phyloP scores from a whole-genome alignment of 352 stramenopile species.

The Phytophthora pluvialis region DNA sequence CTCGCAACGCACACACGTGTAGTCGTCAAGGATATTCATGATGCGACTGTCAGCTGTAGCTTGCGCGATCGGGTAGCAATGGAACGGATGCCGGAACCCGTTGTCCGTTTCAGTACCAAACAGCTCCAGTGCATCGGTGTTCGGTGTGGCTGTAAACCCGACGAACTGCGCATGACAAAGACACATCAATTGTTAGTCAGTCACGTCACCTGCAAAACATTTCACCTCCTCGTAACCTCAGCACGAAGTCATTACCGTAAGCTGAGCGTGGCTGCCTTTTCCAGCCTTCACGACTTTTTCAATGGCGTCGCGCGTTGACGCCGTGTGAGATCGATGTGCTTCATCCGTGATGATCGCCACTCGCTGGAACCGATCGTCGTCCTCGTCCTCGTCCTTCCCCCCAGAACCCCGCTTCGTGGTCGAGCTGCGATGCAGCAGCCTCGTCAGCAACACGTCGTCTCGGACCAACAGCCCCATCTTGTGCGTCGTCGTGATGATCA shows the following conservation, averaged over 20 bases:
- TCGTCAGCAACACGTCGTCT: slow-evolving; percentile 72
- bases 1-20: slow-evolving; percentile 58
- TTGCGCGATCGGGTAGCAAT: slow-evolving; percentile 76
- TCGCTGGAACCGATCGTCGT: slow-evolving; percentile 45
- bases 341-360: slow-evolving; percentile 87
- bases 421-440: slow-evolving; percentile 60
- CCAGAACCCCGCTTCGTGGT: slow-evolving; percentile 2
- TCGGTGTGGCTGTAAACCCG: slow-evolving; percentile 83
- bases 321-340: slow-evolving; percentile 80
- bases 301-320: slow-evolving; percentile 70
- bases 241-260: slow-evolving; percentile 34
- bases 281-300: slow-evolving; percentile 66
- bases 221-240: neutral
- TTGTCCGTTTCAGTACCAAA: slow-evolving; percentile 51
- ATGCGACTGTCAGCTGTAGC: slow-evolving; percentile 62
- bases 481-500: slow-evolving; percentile 86
- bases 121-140: slow-evolving; percentile 64
- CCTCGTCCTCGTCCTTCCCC: neutral
- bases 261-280: slow-evolving; percentile 43
- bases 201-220: neutral
- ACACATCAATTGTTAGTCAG: slow-evolving; percentile 5
- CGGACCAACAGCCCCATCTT: slow-evolving; percentile 78
- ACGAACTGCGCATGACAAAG: slow-evolving; percentile 56
- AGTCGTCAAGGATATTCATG: slow-evolving; percentile 73
- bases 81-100: slow-evolving; percentile 49